phyloP scores from a whole-genome alignment of 1,139 yeast species.

The Candida sp. region DNA sequence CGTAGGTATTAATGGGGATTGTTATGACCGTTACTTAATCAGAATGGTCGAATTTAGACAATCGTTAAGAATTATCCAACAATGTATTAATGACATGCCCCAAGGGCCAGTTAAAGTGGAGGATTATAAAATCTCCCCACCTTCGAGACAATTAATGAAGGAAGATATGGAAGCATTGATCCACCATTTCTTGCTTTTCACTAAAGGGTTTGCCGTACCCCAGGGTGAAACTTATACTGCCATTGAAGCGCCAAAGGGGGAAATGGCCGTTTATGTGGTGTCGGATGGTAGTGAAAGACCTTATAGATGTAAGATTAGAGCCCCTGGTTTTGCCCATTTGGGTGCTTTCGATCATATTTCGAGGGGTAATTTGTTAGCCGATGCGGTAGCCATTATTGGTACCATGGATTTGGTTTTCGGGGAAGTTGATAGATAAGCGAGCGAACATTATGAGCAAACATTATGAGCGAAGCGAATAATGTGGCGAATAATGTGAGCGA shows the following conservation, averaged over 20 bases:
- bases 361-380: constrained; percentile 86
- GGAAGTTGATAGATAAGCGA: constrained; percentile 77
- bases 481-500: too few relatives aligned
- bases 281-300: constrained; percentile 92
- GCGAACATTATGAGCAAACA: too few relatives aligned
- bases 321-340: constrained; percentile 90
- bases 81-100: constrained; percentile 89
- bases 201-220: constrained; percentile 88
- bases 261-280: constrained; percentile 88
- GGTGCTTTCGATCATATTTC: constrained; percentile 86
- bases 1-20: constrained; percentile 86
- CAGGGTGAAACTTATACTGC: constrained; percentile 91
- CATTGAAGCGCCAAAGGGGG: constrained; percentile 95
- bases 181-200: constrained; percentile 83
- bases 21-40: constrained; percentile 84
- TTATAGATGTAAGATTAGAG: constrained; percentile 88
- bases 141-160: constrained; percentile 80
- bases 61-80: constrained; percentile 83
- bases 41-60: constrained; percentile 95
- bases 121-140: constrained; percentile 83
- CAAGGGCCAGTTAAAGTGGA: constrained; percentile 92
- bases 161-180: constrained; percentile 92
- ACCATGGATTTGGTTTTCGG: constrained; percentile 96
- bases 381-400: constrained; percentile 92
- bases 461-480: too few relatives aligned